These are phyloP conservation scores for Lathyrus tuberosus DNA, from an alignment of 306 rosid genomes.

Conservation along the genomic window DNA sequence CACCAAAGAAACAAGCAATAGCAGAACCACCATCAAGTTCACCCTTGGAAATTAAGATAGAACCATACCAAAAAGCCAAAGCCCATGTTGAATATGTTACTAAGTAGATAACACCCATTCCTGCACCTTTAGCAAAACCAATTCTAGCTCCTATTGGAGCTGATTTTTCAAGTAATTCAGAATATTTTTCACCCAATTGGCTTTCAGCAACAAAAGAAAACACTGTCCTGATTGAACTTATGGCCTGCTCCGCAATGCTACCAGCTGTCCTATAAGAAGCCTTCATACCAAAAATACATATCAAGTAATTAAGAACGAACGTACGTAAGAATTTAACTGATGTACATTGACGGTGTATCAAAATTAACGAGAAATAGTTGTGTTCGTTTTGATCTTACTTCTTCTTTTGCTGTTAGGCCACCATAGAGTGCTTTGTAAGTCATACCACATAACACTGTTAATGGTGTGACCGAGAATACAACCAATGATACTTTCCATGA, in stretches of 20 bases:
- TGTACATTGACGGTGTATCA: not conserved
- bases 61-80: conserved; percentile 89
- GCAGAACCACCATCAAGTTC: conserved; percentile 81
- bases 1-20: conserved; percentile 91
- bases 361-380: not conserved
- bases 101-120: conserved; percentile 80
- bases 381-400: conserved; percentile 47
- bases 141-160: conserved; percentile 70
- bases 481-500: conserved; percentile 83
- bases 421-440: conserved; percentile 89
- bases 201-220: conserved; percentile 85
- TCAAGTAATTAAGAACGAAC: conserved; percentile 15
- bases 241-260: conserved; percentile 72
- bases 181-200: conserved; percentile 59
- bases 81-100: conserved; percentile 93
- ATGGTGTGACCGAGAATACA: conserved; percentile 76
- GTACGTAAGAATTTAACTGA: not conserved
- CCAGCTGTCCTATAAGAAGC: conserved; percentile 81
- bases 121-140: conserved; percentile 89
- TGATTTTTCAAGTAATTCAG: conserved; percentile 56
- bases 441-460: conserved; percentile 81
- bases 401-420: conserved; percentile 80
- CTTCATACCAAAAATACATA: conserved; percentile 41
- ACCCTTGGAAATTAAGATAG: conserved; percentile 54
- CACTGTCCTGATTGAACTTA: conserved; percentile 84